Conservation (phyloP, 2,329 filamentous ascomycete genomes). For the Monilinia aucupariae region DNA sequence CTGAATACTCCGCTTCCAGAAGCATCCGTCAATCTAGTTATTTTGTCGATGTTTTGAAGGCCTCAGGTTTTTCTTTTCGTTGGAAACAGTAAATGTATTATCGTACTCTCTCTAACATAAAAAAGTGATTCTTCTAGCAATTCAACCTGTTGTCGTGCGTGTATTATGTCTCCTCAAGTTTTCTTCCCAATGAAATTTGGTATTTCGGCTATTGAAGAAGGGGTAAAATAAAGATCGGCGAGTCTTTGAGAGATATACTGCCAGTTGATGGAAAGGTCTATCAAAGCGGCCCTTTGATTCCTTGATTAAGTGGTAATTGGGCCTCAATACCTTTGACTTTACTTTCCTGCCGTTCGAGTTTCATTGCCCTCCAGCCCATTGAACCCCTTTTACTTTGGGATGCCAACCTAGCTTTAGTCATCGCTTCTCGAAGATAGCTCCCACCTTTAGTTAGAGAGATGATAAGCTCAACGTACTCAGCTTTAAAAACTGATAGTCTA, state of each 20-base stretch:
- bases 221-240: neutral
- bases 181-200: too few species aligned
- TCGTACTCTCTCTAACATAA: neutral
- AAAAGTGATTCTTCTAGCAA: neutral
- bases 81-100: neutral
- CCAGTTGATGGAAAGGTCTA: neutral
- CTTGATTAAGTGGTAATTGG: neutral
- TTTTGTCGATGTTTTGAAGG: too few species aligned
- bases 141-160: neutral
- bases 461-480: too few species aligned
- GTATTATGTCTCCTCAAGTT: neutral
- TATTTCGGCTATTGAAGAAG: neutral
- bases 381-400: too few species aligned
- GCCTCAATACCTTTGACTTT: neutral
- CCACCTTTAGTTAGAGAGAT: too few species aligned
- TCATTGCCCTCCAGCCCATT: neutral
- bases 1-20: neutral
- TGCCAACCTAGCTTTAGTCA: too few species aligned
- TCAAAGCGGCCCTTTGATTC: rapidly evolving
- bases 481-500: too few species aligned
- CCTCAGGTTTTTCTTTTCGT: too few species aligned
- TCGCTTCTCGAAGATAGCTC: too few species aligned
- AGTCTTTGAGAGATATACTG: neutral
- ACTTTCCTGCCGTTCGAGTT: neutral
- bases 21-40: neutral